phyloP scores from a whole-genome alignment of 2,329 filamentous ascomycete species.

The Diplodia intermedia region DNA sequence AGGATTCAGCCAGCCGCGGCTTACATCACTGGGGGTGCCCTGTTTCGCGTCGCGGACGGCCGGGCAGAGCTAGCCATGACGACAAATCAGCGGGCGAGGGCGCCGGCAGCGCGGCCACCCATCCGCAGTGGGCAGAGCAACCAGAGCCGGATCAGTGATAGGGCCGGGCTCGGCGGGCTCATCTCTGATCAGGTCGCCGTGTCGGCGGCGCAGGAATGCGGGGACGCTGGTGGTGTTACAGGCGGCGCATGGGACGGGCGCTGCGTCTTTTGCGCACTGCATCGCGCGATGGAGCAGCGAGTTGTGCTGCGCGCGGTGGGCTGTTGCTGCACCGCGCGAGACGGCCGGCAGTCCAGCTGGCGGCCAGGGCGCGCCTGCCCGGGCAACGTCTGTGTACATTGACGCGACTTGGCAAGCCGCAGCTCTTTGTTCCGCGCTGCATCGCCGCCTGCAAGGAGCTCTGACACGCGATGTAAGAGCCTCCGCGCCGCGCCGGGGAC shows the following conservation, averaged over 20 bases:
- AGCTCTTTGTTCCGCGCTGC: constrained; percentile 32
- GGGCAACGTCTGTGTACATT: constrained; percentile 31
- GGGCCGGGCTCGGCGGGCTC: constrained; percentile 19
- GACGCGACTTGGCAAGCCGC: constrained; percentile 23
- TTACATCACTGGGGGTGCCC: constrained; percentile 28
- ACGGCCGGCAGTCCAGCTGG: constrained; percentile 3
- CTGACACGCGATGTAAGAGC: constrained; percentile 31
- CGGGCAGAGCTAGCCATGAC: constrained; percentile 13
- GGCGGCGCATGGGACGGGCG: constrained; percentile 26
- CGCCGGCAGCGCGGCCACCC: constrained; percentile 5
- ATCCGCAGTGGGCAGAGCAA: constrained; percentile 23
- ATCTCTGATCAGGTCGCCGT: constrained; percentile 29
- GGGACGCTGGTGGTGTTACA: constrained; percentile 27
- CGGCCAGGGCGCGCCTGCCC: constrained; percentile 30
- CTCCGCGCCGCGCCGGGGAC: constrained; percentile 25
- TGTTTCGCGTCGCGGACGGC: constrained; percentile 20
- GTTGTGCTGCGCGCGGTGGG: constrained; percentile 21
- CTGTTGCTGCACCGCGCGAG: constrained; percentile 19
- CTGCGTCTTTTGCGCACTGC: not conserved
- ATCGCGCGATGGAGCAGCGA: constrained; percentile 9
- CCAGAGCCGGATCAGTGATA: constrained; percentile 26
- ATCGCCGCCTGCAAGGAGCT: constrained; percentile 32
- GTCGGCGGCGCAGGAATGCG: constrained; percentile 28
- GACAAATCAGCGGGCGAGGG: constrained; percentile 28
- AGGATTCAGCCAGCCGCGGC: constrained; percentile 27